phyloP scores from a whole-genome alignment of 2,329 filamentous ascomycete genomes.

The Sordariomycetes sp. region DNA sequence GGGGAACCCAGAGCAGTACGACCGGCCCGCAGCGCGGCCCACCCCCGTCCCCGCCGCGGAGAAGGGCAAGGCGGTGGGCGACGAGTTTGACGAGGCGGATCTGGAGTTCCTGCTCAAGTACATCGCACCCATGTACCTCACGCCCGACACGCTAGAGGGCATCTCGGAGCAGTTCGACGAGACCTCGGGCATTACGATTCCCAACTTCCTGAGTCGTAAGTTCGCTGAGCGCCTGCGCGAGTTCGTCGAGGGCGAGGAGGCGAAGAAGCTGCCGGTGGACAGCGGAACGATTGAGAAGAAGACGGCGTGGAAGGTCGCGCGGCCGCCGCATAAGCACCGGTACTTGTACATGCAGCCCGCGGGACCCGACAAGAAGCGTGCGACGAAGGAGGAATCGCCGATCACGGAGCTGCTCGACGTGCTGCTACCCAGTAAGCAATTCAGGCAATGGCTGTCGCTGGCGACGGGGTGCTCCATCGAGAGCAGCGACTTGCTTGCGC shows the following conservation, averaged over 20 bases:
- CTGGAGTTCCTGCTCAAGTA: constrained; percentile 85
- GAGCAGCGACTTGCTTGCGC: constrained; percentile 65
- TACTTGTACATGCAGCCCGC: constrained; percentile 65
- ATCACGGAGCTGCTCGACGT: constrained; percentile 69
- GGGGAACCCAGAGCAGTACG: constrained; percentile 81
- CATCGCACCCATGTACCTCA: constrained; percentile 80
- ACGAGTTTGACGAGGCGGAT: constrained; percentile 60
- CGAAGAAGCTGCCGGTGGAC: constrained; percentile 25
- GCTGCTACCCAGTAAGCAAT: constrained; percentile 72
- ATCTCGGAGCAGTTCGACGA: constrained; percentile 69
- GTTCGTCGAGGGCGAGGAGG: constrained; percentile 57
- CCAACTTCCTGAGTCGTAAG: constrained; percentile 63
- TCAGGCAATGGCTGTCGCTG: constrained; percentile 79
- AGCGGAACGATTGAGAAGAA: constrained; percentile 43
- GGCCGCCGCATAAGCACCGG: constrained; percentile 89
- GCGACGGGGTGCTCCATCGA: constrained; percentile 65
- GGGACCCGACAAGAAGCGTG: constrained; percentile 20
- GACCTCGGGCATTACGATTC: constrained; percentile 71
- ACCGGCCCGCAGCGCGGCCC: constrained; percentile 56
- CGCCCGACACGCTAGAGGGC: constrained; percentile 78
- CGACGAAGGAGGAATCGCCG: constrained; percentile 33
- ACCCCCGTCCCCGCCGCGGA: constrained; percentile 20
- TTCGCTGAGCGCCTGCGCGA: constrained; percentile 60
- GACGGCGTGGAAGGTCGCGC: constrained; percentile 60
- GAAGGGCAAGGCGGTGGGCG: constrained; percentile 25